Base-by-base conservation (phyloP, 768 basidiomycete genomes). In the Solioccasus polychromus region DNA sequence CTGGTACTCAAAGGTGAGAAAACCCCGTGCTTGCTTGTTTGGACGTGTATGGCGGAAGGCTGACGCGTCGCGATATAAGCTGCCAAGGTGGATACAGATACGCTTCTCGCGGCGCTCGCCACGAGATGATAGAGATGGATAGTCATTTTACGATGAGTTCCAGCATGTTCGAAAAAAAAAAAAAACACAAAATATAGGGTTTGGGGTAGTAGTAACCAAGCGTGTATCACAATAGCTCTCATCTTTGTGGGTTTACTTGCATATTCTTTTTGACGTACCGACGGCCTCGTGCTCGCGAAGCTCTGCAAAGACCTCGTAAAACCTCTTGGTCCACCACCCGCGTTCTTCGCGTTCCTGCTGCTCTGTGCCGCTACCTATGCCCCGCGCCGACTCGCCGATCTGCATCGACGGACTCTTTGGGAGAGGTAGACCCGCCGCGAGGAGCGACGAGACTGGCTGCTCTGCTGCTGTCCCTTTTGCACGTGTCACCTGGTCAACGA, bases 321-420 rank as follows among this genome's bases (percentile, higher is more conserved):
- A 85, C 35, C 83, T 67, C 32, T 80, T 53, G 11, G 79, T 71
- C 87, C 88, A 89, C 83, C 84, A 88, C 4, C 77, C 82, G 0
- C 86, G 71, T 50, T 87, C 83, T 56, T 86, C 83, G 20, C 82
- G 61, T 51, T 88, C 87, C 39, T 70, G 68, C 31, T 71, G 67
- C 10, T 62, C 54, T 8, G 61, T 47, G 47, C 66, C 60, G 10
- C 44, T 51, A 22, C 44, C 52, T 19, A 58, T 30, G 11, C 68
- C 57, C 3, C 65, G 62, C 14, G 67, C 64, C 14, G 57, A 51
- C 34, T 64, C 71, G 5, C 65, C 60, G 9, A 82, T 53, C 52
- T 81, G 81, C 42, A 79, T 69, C 1, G 85, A 88, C 10, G 88
- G 87, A 54, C 85, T 86, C 63, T 82, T 86, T 11, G 85, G 85